Conservation (phyloP, 2,329 filamentous ascomycete genomes). For the Helotiales sp. region DNA sequence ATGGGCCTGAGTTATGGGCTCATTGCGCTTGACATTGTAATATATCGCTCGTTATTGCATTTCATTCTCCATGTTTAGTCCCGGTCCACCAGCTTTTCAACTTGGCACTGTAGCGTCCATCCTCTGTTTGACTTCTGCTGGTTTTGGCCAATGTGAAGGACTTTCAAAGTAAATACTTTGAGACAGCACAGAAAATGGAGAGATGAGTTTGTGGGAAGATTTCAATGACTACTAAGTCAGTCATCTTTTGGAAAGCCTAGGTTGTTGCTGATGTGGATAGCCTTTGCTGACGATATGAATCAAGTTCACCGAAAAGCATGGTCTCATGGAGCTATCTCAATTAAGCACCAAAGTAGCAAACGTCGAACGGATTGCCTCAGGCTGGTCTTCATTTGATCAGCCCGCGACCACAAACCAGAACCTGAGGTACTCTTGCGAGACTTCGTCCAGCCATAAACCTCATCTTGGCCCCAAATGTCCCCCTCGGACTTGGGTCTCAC, state of each 20-base stretch:
- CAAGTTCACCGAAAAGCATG: slow-evolving; percentile 11
- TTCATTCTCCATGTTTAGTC: too few relatives aligned
- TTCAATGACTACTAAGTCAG: slow-evolving; percentile 10
- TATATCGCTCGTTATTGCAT: too few relatives aligned
- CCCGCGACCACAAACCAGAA: slow-evolving; percentile 10
- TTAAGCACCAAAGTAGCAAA: slow-evolving; percentile 7
- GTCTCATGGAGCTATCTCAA: slow-evolving; percentile 4
- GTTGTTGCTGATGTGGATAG: background rate
- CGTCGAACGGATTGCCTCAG: slow-evolving; percentile 34
- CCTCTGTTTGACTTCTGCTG: too few relatives aligned
- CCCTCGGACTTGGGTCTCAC: background rate
- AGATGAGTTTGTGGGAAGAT: slow-evolving; percentile 8
- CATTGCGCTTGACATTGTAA: too few relatives aligned
- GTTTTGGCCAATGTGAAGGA: too few relatives aligned
- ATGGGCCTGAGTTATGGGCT: too few relatives aligned
- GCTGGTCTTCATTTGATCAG: slow-evolving; percentile 40
- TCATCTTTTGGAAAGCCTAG: slow-evolving; percentile 7
- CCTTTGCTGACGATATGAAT: background rate
- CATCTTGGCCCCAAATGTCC: slow-evolving; percentile 52
- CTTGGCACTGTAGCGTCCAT: too few relatives aligned
- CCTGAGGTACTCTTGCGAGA: slow-evolving; percentile 36
- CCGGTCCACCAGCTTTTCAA: too few relatives aligned
- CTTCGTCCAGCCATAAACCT: too few relatives aligned
- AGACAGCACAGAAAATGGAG: slow-evolving; percentile 13
- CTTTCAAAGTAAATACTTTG: too few relatives aligned